Evolutionary conservation across 2,329 filamentous ascomycete genomes (phyloP).

Genomic region (Macrophomina phaseolina): DNA sequence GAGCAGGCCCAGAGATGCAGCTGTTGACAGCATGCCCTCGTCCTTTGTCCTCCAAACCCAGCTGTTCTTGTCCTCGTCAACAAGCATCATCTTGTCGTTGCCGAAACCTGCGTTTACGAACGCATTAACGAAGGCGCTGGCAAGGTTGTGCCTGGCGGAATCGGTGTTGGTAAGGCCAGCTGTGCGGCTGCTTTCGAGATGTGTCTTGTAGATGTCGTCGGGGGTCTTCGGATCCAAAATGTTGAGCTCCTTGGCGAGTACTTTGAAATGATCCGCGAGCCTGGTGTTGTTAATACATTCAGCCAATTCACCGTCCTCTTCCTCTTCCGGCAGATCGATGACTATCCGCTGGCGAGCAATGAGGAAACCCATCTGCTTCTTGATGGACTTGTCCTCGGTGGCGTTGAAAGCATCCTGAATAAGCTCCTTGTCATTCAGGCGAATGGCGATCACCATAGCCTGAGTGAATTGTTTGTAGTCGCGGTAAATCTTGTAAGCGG

Average conservation of each 20-base stretch:
- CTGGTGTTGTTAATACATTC: conserved; percentile 89
- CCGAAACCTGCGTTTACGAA: conserved; percentile 97
- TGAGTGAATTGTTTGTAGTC: conserved; percentile 91
- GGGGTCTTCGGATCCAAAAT: conserved; percentile 95
- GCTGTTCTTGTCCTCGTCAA: conserved; percentile 78
- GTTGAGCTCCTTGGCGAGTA: conserved; percentile 92
- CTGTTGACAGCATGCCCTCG: conserved; percentile 95
- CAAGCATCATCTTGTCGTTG: conserved; percentile 97
- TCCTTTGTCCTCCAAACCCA: conserved; percentile 99
- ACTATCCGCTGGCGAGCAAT: conserved; percentile 90
- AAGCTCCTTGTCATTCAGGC: conserved; percentile 83
- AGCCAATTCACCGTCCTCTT: conserved; percentile 74
- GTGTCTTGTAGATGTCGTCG: conserved; percentile 99
- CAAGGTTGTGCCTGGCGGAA: conserved; percentile 93
- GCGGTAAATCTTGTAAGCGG: conserved; percentile 92
- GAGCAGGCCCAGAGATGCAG: conserved; percentile 89
- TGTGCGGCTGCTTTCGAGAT: conserved; percentile 92
- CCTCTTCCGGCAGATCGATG: conserved; percentile 69
- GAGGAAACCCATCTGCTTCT: conserved; percentile 93
- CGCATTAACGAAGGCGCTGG: conserved; percentile 93
- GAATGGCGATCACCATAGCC: conserved; percentile 91
- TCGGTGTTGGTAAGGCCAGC: conserved; percentile 93
- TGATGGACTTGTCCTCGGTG: conserved; percentile 79
- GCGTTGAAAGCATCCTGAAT: conserved; percentile 83
- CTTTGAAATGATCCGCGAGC: conserved; percentile 90